Evolutionary conservation across 75 land plant genomes (phyloP).

Genomic region (Gnetum montanum): DNA sequence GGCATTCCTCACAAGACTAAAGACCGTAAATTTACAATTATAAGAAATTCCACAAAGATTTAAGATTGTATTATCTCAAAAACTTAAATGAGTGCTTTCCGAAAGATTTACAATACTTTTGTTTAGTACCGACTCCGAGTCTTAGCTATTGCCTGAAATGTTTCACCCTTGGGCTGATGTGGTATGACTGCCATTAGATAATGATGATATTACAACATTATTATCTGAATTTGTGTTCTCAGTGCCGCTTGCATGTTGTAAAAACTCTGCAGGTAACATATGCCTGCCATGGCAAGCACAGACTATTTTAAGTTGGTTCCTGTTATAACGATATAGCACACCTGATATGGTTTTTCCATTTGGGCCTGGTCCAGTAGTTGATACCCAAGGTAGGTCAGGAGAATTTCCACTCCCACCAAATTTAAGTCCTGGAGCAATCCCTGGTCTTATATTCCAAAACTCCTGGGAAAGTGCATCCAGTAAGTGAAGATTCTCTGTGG

Average conservation of each 20-base stretch:
- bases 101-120: too few species aligned
- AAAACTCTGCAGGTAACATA: slow-evolving; percentile 82
- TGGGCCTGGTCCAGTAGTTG: slow-evolving; percentile 76
- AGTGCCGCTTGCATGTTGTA: slow-evolving; percentile 62
- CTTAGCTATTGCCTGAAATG: too few species aligned
- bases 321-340: slow-evolving; percentile 59
- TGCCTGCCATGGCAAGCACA: slow-evolving; percentile 98
- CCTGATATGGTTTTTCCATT: slow-evolving; percentile 79
- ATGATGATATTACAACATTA: slow-evolving; percentile 22
- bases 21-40: too few species aligned
- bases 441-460: slow-evolving; percentile 50
- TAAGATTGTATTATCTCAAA: too few species aligned
- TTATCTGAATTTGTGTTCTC: slow-evolving; percentile 39
- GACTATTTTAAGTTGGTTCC: slow-evolving; percentile 67
- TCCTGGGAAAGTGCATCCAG: slow-evolving; percentile 29
- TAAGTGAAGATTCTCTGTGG: slow-evolving; percentile 10
- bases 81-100: too few species aligned
- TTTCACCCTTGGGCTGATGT: slow-evolving; percentile 50
- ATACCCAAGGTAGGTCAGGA: slow-evolving; percentile 94
- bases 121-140: too few species aligned
- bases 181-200: slow-evolving; percentile 41
- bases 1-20: too few species aligned
- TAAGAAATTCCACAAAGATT: too few species aligned
- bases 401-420: slow-evolving; percentile 83
- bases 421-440: slow-evolving; percentile 55